phyloP scores from a whole-genome alignment of 2,329 filamentous ascomycete genomes.

The Aspergillus brasiliensis region DNA sequence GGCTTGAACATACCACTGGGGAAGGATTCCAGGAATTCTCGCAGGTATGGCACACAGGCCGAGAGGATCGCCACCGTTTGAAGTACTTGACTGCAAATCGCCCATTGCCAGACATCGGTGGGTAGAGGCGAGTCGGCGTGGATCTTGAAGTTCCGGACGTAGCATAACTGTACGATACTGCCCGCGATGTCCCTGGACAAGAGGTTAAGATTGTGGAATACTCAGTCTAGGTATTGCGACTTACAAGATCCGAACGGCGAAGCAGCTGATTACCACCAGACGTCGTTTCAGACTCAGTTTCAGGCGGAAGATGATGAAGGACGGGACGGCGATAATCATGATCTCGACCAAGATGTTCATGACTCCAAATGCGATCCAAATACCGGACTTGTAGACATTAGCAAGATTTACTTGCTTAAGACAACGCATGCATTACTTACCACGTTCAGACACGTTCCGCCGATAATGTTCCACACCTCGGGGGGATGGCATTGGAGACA shows the following conservation, averaged over 20 bases:
- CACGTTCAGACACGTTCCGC: background rate
- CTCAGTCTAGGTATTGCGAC: background rate
- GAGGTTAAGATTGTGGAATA: background rate
- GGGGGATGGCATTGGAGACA: background rate
- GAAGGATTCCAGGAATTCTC: constrained; percentile 9
- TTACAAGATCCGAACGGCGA: background rate
- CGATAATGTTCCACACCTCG: background rate
- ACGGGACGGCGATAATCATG: background rate
- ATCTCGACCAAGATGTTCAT: constrained; percentile 1
- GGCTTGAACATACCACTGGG: constrained; percentile 10
- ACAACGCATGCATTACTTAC: background rate
- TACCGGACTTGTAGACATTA: background rate
- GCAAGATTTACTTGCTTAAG: background rate
- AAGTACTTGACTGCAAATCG: constrained; percentile 8
- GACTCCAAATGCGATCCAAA: background rate
- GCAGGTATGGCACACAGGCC: constrained; percentile 10
- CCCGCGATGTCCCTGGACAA: background rate
- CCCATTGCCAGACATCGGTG: constrained; percentile 1
- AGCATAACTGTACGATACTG: background rate
- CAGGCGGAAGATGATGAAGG: background rate
- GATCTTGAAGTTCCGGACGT: background rate
- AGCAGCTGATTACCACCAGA: constrained; percentile 7
- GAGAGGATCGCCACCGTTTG: constrained; percentile 8
- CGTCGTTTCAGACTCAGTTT: background rate
- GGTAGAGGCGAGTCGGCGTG: background rate